Evolutionary conservation across 805 yeast species (phyloP), one percentile per base, ranked within the genome.

Genomic region (Tetrapisispora pingtungensis): DNA sequence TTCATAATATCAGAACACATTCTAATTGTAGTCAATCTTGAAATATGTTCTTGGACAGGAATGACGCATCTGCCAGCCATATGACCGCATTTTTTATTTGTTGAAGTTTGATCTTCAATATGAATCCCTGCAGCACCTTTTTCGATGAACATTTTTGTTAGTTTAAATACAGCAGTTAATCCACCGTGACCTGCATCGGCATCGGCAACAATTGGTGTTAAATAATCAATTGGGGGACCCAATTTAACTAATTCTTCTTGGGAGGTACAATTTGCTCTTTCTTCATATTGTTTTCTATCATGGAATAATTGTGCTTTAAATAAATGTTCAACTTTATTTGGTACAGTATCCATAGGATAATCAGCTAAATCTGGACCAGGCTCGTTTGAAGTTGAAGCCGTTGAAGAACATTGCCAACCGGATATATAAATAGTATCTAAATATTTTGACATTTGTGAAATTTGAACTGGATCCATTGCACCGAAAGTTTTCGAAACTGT

Each of bases 151-250:
- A 90, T 74, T 73, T 90, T 90, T 59, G 96, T 88, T 65, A 90
- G 78, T 71, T 90, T 90, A 71, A 88, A 83, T 55, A 87, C 87
- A 46, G 97, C 97, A 48, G 97, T 89, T 57, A 88, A 75, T 64
- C 98, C 97, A 69, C 98, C 98, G 66, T 90, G 97, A 56, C 98
- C 98, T 46, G 97, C 93, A 69, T 90, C 98, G 54, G 90, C 98
- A 65, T 90, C 98, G 36, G 97, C 97, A 57, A 90, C 75, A 56
- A 90, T 86, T 47, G 98, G 98, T 58, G 96, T 80, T 63, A 90
- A 70, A 68, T 84, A 90, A 71, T 90, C 98, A 45, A 73, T 82
- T 67, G 81, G 78, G 40, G 81, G 81, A 41, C 80, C 71, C 65
- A 83, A 74, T 13, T 78, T 74, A 55, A 95, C 77, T 68, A 85